Evolutionary conservation across 495 filamentous ascomycete species (phyloP).

Genomic region (Choiromyces venosus): DNA sequence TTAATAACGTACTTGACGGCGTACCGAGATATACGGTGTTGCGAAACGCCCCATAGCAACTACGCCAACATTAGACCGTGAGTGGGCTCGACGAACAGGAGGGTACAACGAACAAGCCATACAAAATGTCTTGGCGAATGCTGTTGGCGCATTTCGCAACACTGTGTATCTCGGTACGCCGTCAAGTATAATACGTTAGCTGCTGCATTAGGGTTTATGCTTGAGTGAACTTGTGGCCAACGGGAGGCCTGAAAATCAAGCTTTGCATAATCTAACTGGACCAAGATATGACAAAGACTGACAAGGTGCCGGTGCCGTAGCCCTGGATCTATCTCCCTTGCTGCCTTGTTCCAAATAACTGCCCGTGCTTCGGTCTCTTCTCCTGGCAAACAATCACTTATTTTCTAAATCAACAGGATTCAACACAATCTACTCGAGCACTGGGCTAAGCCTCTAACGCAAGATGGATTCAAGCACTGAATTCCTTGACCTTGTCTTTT

Average conservation of each 20-base stretch:
- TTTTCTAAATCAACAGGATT: neutral
- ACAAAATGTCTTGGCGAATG: too few species aligned
- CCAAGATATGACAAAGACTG: neutral
- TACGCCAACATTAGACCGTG: too few species aligned
- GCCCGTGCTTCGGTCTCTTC: neutral
- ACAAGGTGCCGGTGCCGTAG: too few species aligned
- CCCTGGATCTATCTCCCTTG: neutral
- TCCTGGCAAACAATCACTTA: neutral
- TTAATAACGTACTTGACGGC: too few species aligned
- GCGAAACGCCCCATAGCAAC: too few species aligned
- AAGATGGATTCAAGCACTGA: neutral
- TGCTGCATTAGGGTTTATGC: neutral
- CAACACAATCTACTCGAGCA: neutral
- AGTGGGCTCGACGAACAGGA: too few species aligned
- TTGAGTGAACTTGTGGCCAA: neutral
- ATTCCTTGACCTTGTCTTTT: slow-evolving; percentile 18
- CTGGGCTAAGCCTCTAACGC: neutral
- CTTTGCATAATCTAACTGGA: neutral
- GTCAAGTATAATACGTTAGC: too few species aligned
- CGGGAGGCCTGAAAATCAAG: neutral
- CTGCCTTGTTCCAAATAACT: neutral
- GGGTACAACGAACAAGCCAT: too few species aligned
- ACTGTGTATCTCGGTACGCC: too few species aligned
- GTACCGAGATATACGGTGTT: too few species aligned
- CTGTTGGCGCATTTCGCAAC: too few species aligned